Conservation (phyloP, 1,284 basidiomycete species). For the Cystobasidiaceae sp. region DNA sequence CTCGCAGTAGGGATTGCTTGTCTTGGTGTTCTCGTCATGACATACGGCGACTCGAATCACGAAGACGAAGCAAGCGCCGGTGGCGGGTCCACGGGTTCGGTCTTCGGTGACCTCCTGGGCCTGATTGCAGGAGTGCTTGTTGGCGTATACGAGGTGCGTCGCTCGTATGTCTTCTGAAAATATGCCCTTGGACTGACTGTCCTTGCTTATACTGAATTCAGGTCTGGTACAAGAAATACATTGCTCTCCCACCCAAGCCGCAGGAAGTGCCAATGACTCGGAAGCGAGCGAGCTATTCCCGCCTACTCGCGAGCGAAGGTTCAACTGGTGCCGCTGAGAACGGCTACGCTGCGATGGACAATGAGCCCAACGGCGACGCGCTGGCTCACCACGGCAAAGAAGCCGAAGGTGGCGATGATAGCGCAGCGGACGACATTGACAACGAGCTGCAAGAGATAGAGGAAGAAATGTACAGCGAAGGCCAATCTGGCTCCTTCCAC, state of each 20-base stretch:
- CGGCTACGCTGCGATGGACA: constrained; percentile 15
- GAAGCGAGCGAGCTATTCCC: constrained; percentile 11
- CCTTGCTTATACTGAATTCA: constrained; percentile 14
- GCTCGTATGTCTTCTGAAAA: background rate
- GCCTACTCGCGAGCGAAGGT: background rate
- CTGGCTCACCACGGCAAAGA: background rate
- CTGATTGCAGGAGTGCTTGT: constrained; percentile 63
- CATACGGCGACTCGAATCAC: constrained; percentile 62
- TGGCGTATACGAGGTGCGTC: constrained; percentile 55
- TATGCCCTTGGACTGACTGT: background rate
- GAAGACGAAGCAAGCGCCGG: constrained; percentile 29
- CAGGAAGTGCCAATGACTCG: background rate
- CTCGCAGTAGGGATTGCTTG: constrained; percentile 69
- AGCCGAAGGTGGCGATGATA: background rate
- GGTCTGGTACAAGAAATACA: constrained; percentile 74
- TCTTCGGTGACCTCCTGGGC: constrained; percentile 69
- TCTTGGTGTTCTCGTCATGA: constrained; percentile 63
- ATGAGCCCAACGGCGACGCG: constrained; percentile 27
- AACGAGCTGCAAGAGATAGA: constrained; percentile 14
- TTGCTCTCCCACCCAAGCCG: constrained; percentile 57
- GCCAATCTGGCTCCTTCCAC: constrained; percentile 1
- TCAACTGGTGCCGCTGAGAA: background rate
- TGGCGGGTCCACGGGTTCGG: constrained; percentile 34
- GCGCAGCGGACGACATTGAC: background rate
- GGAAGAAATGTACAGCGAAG: background rate